Evolutionary conservation across 805 yeast species (phyloP).

Genomic region (Cyberlindnera mississippiensis): DNA sequence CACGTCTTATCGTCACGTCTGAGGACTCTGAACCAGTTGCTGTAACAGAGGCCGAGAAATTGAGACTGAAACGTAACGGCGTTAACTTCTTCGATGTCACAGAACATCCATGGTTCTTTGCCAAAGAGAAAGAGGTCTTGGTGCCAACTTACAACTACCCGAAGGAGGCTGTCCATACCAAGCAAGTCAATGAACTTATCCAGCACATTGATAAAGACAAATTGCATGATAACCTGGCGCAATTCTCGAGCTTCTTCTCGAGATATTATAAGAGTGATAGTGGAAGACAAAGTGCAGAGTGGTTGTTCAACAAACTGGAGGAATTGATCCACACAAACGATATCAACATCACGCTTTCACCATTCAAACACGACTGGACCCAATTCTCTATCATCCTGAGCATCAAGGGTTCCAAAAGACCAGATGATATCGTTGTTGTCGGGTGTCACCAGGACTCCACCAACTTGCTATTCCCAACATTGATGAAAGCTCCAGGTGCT

Average conservation of each 20-base stretch:
- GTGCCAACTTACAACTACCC: conserved; percentile 50
- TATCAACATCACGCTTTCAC: conserved; percentile 37
- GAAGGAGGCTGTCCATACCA: conserved; percentile 30
- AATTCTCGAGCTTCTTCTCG: conserved; percentile 66
- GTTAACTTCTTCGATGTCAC: conserved; percentile 65
- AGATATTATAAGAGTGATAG: conserved; percentile 69
- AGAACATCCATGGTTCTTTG: conserved; percentile 29
- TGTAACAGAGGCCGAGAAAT: conserved; percentile 41
- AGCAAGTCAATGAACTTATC: conserved; percentile 39
- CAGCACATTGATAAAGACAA: conserved; percentile 41
- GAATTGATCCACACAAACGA: conserved; percentile 23
- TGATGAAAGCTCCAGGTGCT: conserved; percentile 84
- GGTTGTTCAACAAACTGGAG: conserved; percentile 54
- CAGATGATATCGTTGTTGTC: conserved; percentile 55
- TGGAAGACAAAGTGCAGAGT: conserved; percentile 69
- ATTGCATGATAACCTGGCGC: conserved; percentile 51
- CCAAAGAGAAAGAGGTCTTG: conserved; percentile 16
- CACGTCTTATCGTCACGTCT: conserved; percentile 21
- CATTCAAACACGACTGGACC: conserved; percentile 68
- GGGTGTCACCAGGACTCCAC: conserved; percentile 91
- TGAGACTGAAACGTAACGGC: conserved; percentile 43
- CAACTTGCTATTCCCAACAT: conserved; percentile 65
- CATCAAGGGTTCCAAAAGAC: conserved; percentile 44
- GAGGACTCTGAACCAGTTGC: conserved; percentile 19
- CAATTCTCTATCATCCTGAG: conserved; percentile 74